Evolutionary conservation across 2,329 filamentous ascomycete species (phyloP).

Genomic region (Pochonia chlamydosporia): DNA sequence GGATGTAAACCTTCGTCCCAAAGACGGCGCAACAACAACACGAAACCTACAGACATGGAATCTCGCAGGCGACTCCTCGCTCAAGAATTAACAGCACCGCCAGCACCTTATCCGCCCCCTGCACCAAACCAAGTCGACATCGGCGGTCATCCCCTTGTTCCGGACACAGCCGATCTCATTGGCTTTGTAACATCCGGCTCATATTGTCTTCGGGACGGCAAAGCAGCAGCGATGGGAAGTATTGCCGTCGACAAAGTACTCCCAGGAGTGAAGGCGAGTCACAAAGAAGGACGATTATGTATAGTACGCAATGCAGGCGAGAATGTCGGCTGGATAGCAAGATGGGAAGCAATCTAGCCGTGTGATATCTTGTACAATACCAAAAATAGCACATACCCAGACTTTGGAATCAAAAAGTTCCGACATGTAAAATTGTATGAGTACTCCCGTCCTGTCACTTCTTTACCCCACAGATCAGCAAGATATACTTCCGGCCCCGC

Average conservation of each 20-base stretch:
- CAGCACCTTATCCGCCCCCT: conserved; percentile 24
- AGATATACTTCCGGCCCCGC: no score
- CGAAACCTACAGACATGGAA: conserved; percentile 22
- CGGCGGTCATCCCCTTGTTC: conserved; percentile 62
- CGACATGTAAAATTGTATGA: no score
- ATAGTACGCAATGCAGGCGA: conserved; percentile 79
- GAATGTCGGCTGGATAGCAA: conserved; percentile 69
- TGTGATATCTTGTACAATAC: no score
- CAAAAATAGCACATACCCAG: not conserved
- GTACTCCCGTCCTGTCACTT: no score
- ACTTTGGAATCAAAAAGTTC: no score
- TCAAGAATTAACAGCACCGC: conserved; percentile 39
- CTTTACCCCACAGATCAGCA: no score
- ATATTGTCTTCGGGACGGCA: conserved; percentile 72
- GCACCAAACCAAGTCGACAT: conserved; percentile 31
- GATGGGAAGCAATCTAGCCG: conserved; percentile 53
- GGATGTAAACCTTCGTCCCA: not conserved
- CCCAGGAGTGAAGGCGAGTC: conserved; percentile 21
- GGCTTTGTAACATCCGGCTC: conserved; percentile 88
- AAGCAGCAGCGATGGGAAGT: conserved; percentile 68
- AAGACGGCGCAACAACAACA: conserved; percentile 7
- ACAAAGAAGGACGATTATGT: conserved; percentile 53
- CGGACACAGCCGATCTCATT: conserved; percentile 68
- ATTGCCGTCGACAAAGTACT: conserved; percentile 56
- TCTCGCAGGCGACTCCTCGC: conserved; percentile 39